Evolutionary conservation across 768 basidiomycete species (phyloP).

Genomic region (Lanmaoa pseudosensibilis): DNA sequence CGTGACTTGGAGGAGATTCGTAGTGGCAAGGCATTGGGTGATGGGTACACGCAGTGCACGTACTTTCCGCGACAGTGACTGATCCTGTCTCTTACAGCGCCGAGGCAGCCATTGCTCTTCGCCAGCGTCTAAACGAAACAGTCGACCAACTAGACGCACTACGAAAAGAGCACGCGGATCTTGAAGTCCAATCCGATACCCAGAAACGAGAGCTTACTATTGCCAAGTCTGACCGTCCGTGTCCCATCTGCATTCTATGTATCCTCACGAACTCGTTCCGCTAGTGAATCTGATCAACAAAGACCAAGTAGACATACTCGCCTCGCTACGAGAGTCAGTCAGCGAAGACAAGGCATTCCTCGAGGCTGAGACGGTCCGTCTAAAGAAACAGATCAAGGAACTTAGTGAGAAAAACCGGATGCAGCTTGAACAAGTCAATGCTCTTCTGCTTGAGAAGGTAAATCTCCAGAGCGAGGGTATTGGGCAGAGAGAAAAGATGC

Average conservation of each 20-base stretch:
- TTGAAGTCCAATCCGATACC: constrained; percentile 67
- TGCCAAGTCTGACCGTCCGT: constrained; percentile 82
- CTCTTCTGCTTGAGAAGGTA: constrained; percentile 87
- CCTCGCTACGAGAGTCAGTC: constrained; percentile 82
- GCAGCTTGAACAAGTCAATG: constrained; percentile 88
- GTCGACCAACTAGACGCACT: constrained; percentile 76
- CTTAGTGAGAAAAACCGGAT: constrained; percentile 81
- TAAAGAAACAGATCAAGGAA: constrained; percentile 69
- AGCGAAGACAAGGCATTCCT: constrained; percentile 82
- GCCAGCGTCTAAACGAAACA: constrained; percentile 85
- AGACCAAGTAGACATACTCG: constrained; percentile 89
- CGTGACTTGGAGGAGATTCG: constrained; percentile 86
- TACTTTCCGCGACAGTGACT: neutral
- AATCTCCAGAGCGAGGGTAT: constrained; percentile 89
- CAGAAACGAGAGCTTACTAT: constrained; percentile 70
- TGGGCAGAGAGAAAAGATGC: constrained; percentile 80
- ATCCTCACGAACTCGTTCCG: constrained; percentile 6
- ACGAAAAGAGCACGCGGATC: constrained; percentile 64
- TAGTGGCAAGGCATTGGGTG: constrained; percentile 78
- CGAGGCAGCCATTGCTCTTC: constrained; percentile 85
- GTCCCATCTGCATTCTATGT: neutral
- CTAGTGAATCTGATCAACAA: constrained; percentile 89
- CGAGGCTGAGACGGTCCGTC: constrained; percentile 62
- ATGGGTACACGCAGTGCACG: constrained; percentile 55
- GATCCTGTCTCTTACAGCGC: constrained; percentile 45